Evolutionary conservation across 257 asterid genomes (phyloP).

Genomic region (Fraxinus americana): DNA sequence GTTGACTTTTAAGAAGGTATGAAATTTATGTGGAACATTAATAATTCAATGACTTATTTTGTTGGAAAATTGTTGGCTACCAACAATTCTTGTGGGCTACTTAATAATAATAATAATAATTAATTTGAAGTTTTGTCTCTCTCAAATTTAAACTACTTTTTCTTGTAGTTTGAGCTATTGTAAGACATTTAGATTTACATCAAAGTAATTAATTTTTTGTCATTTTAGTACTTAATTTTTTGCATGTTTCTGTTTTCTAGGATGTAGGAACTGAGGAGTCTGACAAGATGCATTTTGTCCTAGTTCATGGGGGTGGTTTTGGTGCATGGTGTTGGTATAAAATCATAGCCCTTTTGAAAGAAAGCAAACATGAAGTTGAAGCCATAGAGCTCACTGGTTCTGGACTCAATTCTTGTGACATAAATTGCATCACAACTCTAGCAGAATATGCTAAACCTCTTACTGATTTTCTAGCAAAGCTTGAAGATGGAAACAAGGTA

Average conservation of each 20-base stretch:
- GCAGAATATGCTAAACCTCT: constrained; percentile 54
- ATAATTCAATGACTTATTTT: neutral
- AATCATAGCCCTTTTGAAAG: constrained; percentile 56
- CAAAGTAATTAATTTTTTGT: neutral
- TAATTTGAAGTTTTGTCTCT: neutral
- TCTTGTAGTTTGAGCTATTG: too few relatives aligned
- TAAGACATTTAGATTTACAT: neutral
- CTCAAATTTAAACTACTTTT: too few relatives aligned
- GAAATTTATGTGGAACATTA: neutral
- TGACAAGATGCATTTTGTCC: constrained; percentile 50
- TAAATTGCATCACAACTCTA: constrained; percentile 42
- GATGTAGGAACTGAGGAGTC: constrained; percentile 22
- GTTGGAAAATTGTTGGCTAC: neutral
- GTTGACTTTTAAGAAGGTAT: constrained; percentile 25
- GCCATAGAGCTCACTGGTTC: constrained; percentile 67
- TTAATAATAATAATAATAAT: neutral
- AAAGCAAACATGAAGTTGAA: constrained; percentile 44
- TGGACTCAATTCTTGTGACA: constrained; percentile 52
- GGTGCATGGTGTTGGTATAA: constrained; percentile 84
- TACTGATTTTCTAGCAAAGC: constrained; percentile 48
- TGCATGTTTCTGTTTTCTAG: neutral
- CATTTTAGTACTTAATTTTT: neutral
- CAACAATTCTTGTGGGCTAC: neutral
- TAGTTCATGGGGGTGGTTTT: constrained; percentile 73
- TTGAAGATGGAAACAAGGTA: constrained; percentile 40